Percentiles rank a stretch among this genome's conserved stretches.
Evolutionary conservation across 2,329 filamentous ascomycete species (phyloP).

Genomic region (Alternaria burnsii): DNA sequence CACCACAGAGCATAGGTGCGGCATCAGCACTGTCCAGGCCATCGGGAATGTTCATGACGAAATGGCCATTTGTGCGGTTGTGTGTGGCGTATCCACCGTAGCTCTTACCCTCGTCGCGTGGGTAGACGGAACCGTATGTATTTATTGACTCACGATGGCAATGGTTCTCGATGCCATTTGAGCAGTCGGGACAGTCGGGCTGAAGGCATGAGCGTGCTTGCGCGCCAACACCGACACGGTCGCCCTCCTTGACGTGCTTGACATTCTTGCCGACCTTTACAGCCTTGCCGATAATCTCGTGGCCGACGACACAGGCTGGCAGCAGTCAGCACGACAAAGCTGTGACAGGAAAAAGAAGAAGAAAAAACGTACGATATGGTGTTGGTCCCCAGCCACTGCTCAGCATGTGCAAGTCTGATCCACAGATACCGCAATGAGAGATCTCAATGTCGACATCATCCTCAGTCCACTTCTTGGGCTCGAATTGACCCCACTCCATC

Average conservation of each 20-base stretch:
- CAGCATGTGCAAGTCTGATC: constrained; percentile 47
- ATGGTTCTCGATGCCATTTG: constrained; percentile 59
- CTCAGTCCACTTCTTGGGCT: constrained; percentile 65
- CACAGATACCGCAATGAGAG: constrained; percentile 53
- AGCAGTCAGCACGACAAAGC: constrained; percentile 29
- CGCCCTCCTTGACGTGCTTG: constrained; percentile 65
- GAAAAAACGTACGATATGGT: constrained; percentile 28
- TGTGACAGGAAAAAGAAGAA: too few relatives aligned
- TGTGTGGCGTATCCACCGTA: constrained; percentile 72
- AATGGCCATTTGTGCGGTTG: constrained; percentile 78
- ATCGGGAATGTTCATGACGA: constrained; percentile 77
- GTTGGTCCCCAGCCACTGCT: constrained; percentile 50
- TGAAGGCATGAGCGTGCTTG: constrained; percentile 58
- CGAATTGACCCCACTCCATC: constrained; percentile 61
- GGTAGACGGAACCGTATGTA: constrained; percentile 58
- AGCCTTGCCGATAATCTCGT: constrained; percentile 53
- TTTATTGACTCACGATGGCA: constrained; percentile 52
- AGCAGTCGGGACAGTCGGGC: constrained; percentile 55
- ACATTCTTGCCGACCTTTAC: constrained; percentile 55
- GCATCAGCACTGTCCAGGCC: constrained; percentile 66
- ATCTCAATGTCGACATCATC: constrained; percentile 64
- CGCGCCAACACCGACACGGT: constrained; percentile 64
- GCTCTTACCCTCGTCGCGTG: constrained; percentile 64
- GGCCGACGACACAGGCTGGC: constrained; percentile 54
- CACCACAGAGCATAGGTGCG: constrained; percentile 84